Base-by-base conservation (phyloP, 208 protist species). In the Leishmania turanica region DNA sequence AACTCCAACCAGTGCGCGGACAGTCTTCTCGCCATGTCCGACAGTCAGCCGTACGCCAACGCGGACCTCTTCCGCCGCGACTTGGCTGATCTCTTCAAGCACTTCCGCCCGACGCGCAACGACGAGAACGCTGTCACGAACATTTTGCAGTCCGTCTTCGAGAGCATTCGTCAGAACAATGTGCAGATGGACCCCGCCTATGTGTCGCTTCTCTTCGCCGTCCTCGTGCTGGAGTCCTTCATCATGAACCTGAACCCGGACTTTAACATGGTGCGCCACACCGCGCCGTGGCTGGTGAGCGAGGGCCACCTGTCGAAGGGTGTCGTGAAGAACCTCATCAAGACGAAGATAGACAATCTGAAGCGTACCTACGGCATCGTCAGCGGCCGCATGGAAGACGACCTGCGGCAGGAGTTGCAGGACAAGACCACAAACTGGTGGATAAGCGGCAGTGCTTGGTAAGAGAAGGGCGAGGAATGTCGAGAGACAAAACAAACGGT, bases 161-260 rank as follows among this genome's bases (percentile, higher is more conserved):
- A 98, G 72, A 86, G 84, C 70, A 91, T 96, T 74, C 93, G 94
- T 4, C 62, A 83, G 31, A 96, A 97, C 87, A 78, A 88, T 72
- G 88, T 98, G 11, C 90, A 95, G 75, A 96, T 98, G 92, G 95
- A 98, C 77, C 94, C 95, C n/a, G 80, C 90, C 58, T 98, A 92
- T 79, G 93, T 97, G 49, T 96, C 92, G 54, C 88, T 98, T 60
- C 90, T 98, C n/a, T 98, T 97, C 70, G 88, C 93, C 3, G 94
- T 97, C 80, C 91, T 98, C 37, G 94, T 98, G 71, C 84, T 97
- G 19, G 95, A 98, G 88, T 93, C 91, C 6, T 98, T 98, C 86
- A 96, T 98, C 80, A 97, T 98, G 95, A 97, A 93, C 75, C 89
- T 98, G 27, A 92, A 98, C 72, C 93, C 93, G 17, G 88, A 97